Base-by-base conservation (phyloP, 2,329 filamentous ascomycete species). In the Clarireedia sp. region DNA sequence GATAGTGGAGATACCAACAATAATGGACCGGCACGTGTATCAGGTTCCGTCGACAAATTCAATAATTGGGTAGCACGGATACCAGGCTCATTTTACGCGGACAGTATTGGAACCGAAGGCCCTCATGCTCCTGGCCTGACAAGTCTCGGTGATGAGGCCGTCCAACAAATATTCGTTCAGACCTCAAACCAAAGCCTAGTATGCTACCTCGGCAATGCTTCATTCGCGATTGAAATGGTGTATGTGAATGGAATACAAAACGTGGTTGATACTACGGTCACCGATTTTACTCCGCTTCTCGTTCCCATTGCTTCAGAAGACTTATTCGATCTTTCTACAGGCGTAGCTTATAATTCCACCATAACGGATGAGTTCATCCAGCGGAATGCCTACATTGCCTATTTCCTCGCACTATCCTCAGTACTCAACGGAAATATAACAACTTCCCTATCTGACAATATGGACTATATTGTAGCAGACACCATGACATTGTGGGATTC, bases 161-260 rank as follows among this genome's bases (percentile, higher is more conserved):
- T 47, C 23, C 44, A 53, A 21, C 49, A 59, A 37, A 19, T 62
- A 3, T 57, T 47, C 50, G 36, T 62, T 12, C 54, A 58, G 37
- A 60, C 58, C 10, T 36, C 58, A 5, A 48, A 53, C 12, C 37
- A 48, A 17, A 38, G 24, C 19, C 29, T 59, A 10, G 49, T 60
- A 9, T 62, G 60, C 47, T 48, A 37, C 17, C 16, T 59, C 29
- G 49, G 52, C n/a, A 62, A 62, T 36, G 51, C 59, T n/a, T 56
- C 60, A 10, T 62, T 53, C 51, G 50, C 55, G 3, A 45, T 62
- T 19, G 58, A 49, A 12, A 51, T 49, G 26, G 46, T 57, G 19
- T 60, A 36, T 41, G 16, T n/a, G 8, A 41, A 41, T 16, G 38
- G 38, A 17, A 41, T 41, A 41, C 38, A 41, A 41, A 41, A 41